phyloP scores from a whole-genome alignment of 139 green algal species.

The Trebouxia sp. region DNA sequence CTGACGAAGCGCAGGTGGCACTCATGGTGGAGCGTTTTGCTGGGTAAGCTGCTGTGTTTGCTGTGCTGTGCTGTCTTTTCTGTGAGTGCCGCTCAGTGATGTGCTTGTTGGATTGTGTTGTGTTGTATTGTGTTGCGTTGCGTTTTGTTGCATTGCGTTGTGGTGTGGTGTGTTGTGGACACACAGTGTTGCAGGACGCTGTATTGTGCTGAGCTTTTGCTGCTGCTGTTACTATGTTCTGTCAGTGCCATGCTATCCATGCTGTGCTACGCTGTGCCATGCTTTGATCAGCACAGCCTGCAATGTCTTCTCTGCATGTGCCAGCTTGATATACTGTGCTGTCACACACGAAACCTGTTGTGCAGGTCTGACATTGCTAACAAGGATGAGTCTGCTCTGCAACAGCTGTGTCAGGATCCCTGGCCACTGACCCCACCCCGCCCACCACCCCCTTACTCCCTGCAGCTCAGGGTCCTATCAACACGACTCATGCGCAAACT shows the following conservation, averaged over 20 bases:
- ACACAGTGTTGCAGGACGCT: too few relatives aligned
- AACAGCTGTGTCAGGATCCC: slow-evolving; percentile 13
- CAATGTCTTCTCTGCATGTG: neutral
- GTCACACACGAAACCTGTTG: neutral
- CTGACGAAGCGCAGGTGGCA: neutral
- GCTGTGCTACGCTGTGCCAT: too few relatives aligned
- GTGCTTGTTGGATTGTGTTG: too few relatives aligned
- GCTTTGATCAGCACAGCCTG: too few relatives aligned
- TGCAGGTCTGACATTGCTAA: slow-evolving; percentile 21
- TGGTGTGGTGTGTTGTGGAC: too few relatives aligned
- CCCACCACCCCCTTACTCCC: neutral
- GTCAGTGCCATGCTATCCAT: too few relatives aligned
- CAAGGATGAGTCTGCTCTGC: neutral
- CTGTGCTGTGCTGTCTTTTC: too few relatives aligned
- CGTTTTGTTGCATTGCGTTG: too few relatives aligned
- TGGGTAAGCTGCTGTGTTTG: neutral
- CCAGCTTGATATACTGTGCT: neutral
- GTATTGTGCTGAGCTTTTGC: too few relatives aligned
- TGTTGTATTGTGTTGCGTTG: too few relatives aligned
- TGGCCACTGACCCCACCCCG: slow-evolving; percentile 12
- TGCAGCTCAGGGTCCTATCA: slow-evolving; percentile 56
- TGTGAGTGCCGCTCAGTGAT: too few relatives aligned
- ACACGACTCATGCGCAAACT: slow-evolving; percentile 56
- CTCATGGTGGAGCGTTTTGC: neutral
- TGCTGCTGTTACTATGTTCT: too few relatives aligned